Conservation (phyloP, 495 filamentous ascomycete genomes). For the Xylaria cubensis region DNA sequence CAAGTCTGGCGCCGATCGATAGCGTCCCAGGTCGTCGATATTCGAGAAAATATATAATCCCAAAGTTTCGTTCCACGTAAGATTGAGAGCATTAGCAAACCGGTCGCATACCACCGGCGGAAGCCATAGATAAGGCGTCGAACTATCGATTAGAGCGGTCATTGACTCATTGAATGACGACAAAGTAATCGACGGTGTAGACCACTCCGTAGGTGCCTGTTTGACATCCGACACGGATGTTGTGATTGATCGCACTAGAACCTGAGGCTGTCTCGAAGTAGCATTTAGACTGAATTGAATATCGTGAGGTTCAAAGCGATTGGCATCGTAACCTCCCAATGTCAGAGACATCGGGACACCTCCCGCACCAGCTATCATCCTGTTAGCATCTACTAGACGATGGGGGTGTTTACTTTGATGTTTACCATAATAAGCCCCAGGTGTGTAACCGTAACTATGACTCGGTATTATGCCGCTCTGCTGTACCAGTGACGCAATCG, state of each 20-base stretch:
- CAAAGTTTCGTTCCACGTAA: conserved; percentile 61
- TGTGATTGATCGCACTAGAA: conserved; percentile 62
- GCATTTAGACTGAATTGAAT: conserved; percentile 60
- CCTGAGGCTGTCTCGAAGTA: conserved; percentile 52
- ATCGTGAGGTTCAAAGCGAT: conserved; percentile 62
- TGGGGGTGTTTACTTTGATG: neutral
- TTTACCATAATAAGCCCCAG: conserved; percentile 68
- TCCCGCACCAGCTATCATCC: conserved; percentile 38
- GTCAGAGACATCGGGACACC: conserved; percentile 64
- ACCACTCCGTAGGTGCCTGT: conserved; percentile 51
- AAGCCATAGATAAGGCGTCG: conserved; percentile 73
- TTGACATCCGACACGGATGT: conserved; percentile 51
- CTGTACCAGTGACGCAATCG: conserved; percentile 54
- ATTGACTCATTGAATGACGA: conserved; percentile 54
- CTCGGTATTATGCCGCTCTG: conserved; percentile 61
- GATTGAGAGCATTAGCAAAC: conserved; percentile 65
- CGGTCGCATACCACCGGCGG: conserved; percentile 64
- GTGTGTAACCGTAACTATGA: conserved; percentile 71
- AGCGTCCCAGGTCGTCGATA: conserved; percentile 43
- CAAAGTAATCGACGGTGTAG: conserved; percentile 45
- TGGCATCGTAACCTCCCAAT: conserved; percentile 68
- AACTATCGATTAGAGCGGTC: conserved; percentile 66
- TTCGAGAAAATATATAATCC: conserved; percentile 50
- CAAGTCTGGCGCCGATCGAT: conserved; percentile 50
- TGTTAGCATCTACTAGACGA: conserved; percentile 33